A percentile compares a stretch with the other conserved stretches of the same genome.
phyloP scores from a whole-genome alignment of 2,329 filamentous ascomycete genomes.

The Phialocephala sp. region DNA sequence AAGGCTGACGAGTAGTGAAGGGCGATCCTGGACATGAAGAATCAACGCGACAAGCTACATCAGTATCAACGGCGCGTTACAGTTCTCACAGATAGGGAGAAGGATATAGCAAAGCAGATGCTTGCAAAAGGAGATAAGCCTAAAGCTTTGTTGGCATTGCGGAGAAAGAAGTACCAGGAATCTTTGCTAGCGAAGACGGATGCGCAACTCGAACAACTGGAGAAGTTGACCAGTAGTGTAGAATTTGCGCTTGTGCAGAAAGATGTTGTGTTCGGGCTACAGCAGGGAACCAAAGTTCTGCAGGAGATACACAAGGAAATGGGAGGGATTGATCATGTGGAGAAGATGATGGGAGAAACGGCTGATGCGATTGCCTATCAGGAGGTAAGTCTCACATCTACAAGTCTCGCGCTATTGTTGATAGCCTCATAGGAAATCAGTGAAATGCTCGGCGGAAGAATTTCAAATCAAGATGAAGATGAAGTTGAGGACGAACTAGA shows the following conservation, averaged over 20 bases:
- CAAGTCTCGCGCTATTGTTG: slow-evolving; percentile 5
- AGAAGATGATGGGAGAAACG: slow-evolving; percentile 92
- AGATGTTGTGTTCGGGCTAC: slow-evolving; percentile 89
- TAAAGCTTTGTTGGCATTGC: slow-evolving; percentile 83
- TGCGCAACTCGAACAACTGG: slow-evolving; percentile 89
- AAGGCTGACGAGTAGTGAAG: slow-evolving; percentile 51
- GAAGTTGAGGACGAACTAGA: slow-evolving; percentile 96
- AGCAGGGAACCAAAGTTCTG: slow-evolving; percentile 89
- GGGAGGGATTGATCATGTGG: slow-evolving; percentile 91
- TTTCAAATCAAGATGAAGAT: slow-evolving; percentile 95
- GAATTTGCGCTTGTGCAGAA: slow-evolving; percentile 98
- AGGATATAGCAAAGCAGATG: slow-evolving; percentile 82
- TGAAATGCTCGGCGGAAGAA: slow-evolving; percentile 84
- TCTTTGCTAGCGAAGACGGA: slow-evolving; percentile 88
- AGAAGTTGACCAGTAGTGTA: slow-evolving; percentile 85
- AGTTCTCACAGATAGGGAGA: slow-evolving; percentile 85
- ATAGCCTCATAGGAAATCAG: slow-evolving; percentile 74
- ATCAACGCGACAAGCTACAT: slow-evolving; percentile 94
- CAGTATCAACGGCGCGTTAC: slow-evolving; percentile 94
- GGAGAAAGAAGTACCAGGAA: slow-evolving; percentile 97
- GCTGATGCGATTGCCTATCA: slow-evolving; percentile 93
- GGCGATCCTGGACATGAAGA: slow-evolving; percentile 97
- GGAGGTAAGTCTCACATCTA: slow-evolving; percentile 59
- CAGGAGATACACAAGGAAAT: slow-evolving; percentile 94
- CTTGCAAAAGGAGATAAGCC: slow-evolving; percentile 79